Evolutionary conservation across 352 stramenopile genomes (phyloP), one percentile per base, ranked within the genome.

Genomic region (Globisporangium uncinulatum): DNA sequence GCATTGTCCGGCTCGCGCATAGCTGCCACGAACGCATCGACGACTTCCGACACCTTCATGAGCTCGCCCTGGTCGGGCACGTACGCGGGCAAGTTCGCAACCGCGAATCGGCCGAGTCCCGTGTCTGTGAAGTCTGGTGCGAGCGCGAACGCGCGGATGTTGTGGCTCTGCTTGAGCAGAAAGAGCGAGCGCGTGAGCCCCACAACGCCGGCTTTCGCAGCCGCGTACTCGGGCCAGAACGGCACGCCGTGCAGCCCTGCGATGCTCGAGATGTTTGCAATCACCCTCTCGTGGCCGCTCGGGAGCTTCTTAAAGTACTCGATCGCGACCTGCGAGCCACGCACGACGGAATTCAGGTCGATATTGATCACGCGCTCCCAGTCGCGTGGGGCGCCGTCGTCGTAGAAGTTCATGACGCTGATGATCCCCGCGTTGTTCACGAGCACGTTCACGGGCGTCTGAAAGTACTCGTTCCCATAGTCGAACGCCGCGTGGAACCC

Each of bases 351-450:
- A 20, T 69, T 83, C 13, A 91, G 61, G 57, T 92, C 83, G 32
- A 94, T 91, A 32, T 74, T 66, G 31, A 92, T 67, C n/a, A 92
- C 78, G 14, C 60, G 57, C 55, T 88, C 78, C 81, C 83, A 94
- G 31, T 51, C 51, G 24, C 57, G 61, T 20, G 70, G 56, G 20
- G 67, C 55, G 48, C 71, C 66, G 6, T 76, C 61, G 43, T 81
- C 59, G 57, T 70, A 86, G 57, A 79, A 88, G 17, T 65, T 65
- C 62, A 79, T 69, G 47, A 87, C 63, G 7, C 75, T 74, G 3
- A 69, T 75, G 34, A 93, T 91, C 19, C 83, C 83, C 3, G 83
- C 83, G 59, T 93, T 93, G 67, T 93, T 93, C 3, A 83, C 81
- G 36, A 93, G 70, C 44, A 92, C 43, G 64, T 93, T 93, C 9